Percentiles rank a stretch among this genome's conserved stretches.
phyloP scores from a whole-genome alignment of 2,329 filamentous ascomycete genomes.

The Ustulina deusta region DNA sequence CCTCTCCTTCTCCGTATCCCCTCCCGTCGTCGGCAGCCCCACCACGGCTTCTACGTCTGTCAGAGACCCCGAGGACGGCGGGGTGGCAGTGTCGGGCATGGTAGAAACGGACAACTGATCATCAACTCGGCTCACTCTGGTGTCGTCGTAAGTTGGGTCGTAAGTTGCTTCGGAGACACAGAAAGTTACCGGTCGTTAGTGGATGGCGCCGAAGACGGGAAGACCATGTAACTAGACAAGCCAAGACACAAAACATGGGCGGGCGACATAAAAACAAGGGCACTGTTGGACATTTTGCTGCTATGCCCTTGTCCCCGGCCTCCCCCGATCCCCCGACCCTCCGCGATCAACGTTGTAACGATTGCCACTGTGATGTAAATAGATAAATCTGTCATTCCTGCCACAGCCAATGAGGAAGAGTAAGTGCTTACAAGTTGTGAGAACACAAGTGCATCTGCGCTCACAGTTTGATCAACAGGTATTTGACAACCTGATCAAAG shows the following conservation, averaged over 20 bases:
- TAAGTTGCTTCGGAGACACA: neutral
- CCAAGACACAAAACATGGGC: conserved; percentile 13
- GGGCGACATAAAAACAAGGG: conserved; percentile 12
- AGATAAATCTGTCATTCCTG: conserved; percentile 8
- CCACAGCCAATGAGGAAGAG: neutral
- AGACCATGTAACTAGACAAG: neutral
- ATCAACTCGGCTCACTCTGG: neutral
- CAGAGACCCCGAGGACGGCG: conserved; percentile 13
- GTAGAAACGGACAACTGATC: conserved; percentile 1
- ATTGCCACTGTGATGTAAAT: neutral
- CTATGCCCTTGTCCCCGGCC: neutral
- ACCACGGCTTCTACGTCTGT: conserved; percentile 23
- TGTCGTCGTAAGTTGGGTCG: neutral
- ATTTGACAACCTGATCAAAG: neutral
- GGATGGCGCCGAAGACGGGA: neutral
- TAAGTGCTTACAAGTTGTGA: neutral
- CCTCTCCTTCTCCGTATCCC: neutral
- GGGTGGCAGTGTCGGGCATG: conserved; percentile 6
- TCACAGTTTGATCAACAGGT: neutral
- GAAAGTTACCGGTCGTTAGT: neutral
- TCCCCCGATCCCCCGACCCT: conserved; percentile 12
- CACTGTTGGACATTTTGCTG: conserved; percentile 7
- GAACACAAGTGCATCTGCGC: neutral
- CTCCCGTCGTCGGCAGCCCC: neutral
- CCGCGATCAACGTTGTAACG: conserved; percentile 2